Percentiles rank a stretch among this genome's conserved stretches.
Conservation (phyloP, 495 filamentous ascomycete species). For the Cudoniella acicularis region DNA sequence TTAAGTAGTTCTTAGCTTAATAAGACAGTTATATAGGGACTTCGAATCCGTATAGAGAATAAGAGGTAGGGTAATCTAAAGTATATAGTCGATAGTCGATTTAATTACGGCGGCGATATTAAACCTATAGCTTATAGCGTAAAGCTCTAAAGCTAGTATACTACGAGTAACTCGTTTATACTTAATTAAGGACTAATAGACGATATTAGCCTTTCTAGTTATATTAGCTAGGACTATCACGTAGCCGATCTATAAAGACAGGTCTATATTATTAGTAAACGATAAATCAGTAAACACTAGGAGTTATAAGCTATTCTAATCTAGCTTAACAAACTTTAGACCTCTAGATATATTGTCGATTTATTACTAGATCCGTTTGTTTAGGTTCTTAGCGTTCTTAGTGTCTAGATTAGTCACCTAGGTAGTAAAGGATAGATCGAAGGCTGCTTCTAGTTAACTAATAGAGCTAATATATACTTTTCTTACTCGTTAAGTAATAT, state of each 20-base stretch:
- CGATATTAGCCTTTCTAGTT: slow-evolving; percentile 8
- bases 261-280: slow-evolving; percentile 22
- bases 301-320: too few relatives aligned
- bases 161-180: too few relatives aligned
- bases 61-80: neutral
- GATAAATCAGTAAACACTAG: slow-evolving; percentile 12
- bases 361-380: too few relatives aligned
- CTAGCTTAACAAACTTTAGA: too few relatives aligned
- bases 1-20: neutral
- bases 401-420: too few relatives aligned
- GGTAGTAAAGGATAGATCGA: too few relatives aligned
- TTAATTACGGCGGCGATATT: slow-evolving; percentile 6
- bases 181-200: too few relatives aligned
- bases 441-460: too few relatives aligned
- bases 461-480: too few relatives aligned
- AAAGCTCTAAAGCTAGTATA: slow-evolving; percentile 16
- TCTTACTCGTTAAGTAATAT: too few relatives aligned
- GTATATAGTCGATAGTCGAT: slow-evolving; percentile 4
- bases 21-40: slow-evolving; percentile 2
- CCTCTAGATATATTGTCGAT: too few relatives aligned
- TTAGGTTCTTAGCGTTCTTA: too few relatives aligned
- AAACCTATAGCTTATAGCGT: slow-evolving; percentile 13
- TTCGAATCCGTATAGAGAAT: slow-evolving; percentile 5
- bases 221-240: slow-evolving; percentile 12
- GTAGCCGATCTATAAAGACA: slow-evolving; percentile 15